Conservation (phyloP, 169 alveolate genomes). For the Blepharisma undulans region DNA sequence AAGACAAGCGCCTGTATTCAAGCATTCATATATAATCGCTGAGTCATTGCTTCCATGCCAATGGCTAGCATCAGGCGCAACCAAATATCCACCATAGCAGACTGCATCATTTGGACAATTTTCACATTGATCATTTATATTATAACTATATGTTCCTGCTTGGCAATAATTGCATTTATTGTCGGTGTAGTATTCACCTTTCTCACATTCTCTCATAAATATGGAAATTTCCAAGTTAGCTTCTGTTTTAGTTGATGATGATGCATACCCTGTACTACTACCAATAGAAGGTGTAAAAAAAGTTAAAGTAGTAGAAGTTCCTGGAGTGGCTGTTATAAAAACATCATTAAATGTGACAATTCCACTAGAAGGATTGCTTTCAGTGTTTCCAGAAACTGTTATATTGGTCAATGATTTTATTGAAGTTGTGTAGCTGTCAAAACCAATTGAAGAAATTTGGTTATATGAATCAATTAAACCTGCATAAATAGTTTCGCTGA, state of each 20-base stretch:
- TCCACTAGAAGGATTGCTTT: background rate
- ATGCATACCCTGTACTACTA: background rate
- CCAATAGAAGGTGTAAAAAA: background rate
- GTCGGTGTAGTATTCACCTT: background rate
- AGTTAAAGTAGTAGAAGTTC: background rate
- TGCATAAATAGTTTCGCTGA: background rate
- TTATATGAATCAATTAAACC: background rate
- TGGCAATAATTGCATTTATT: background rate
- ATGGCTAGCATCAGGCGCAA: slow-evolving; percentile 57
- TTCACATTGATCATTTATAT: background rate
- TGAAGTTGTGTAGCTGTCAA: background rate
- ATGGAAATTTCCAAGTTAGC: background rate
- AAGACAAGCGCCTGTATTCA: slow-evolving; percentile 45
- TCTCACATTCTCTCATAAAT: background rate
- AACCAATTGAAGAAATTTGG: slow-evolving; percentile 3
- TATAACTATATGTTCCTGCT: background rate
- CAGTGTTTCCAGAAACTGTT: background rate
- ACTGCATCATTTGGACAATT: slow-evolving; percentile 40
- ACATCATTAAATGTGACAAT: background rate
- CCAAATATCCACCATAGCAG: slow-evolving; percentile 57
- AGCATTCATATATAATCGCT: slow-evolving; percentile 47
- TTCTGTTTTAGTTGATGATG: background rate
- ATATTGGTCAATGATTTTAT: background rate
- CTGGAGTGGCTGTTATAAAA: background rate
- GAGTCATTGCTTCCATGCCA: slow-evolving; percentile 53